Conservation (phyloP, 192 early-diverging fungal genomes). For the Coemansia sp. region DNA sequence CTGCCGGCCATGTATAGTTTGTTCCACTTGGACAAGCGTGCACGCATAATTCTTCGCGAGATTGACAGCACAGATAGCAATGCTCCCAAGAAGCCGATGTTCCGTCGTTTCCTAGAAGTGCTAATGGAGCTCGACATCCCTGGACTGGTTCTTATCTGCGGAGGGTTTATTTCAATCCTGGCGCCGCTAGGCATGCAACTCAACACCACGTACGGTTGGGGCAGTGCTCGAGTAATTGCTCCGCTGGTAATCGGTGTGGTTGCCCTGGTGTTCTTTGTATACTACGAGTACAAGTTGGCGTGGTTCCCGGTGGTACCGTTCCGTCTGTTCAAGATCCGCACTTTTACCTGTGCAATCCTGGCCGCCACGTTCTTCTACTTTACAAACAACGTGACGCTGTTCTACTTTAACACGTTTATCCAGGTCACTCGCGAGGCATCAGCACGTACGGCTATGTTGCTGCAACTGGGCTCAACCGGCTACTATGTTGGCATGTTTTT, state of each 20-base stretch:
- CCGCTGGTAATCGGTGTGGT: slow-evolving; percentile 47
- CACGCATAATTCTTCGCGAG: slow-evolving; percentile 18
- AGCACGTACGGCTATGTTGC: slow-evolving; percentile 42
- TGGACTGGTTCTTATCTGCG: slow-evolving; percentile 34
- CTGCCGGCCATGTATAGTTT: slow-evolving; percentile 26
- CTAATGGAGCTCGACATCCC: slow-evolving; percentile 42
- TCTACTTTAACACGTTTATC: slow-evolving; percentile 45
- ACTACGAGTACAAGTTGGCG: slow-evolving; percentile 61
- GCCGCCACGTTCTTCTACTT: slow-evolving; percentile 45
- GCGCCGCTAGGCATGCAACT: slow-evolving; percentile 51
- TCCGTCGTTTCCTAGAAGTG: slow-evolving; percentile 11
- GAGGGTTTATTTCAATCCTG: slow-evolving; percentile 40
- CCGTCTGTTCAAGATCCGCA: slow-evolving; percentile 42
- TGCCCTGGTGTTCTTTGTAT: slow-evolving; percentile 36
- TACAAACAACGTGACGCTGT: slow-evolving; percentile 45
- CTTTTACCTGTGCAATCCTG: slow-evolving; percentile 36
- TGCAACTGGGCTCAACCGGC: slow-evolving; percentile 41
- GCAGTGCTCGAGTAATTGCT: slow-evolving; percentile 52
- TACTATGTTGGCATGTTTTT: slow-evolving; percentile 42
- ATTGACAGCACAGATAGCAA: background rate
- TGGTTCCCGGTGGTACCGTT: slow-evolving; percentile 63
- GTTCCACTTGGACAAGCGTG: slow-evolving; percentile 27
- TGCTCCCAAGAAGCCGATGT: background rate
- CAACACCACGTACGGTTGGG: slow-evolving; percentile 57
- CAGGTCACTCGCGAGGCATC: slow-evolving; percentile 40